Evolutionary conservation across 768 basidiomycete species (phyloP).

Genomic region (Flagelloscypha sp.): DNA sequence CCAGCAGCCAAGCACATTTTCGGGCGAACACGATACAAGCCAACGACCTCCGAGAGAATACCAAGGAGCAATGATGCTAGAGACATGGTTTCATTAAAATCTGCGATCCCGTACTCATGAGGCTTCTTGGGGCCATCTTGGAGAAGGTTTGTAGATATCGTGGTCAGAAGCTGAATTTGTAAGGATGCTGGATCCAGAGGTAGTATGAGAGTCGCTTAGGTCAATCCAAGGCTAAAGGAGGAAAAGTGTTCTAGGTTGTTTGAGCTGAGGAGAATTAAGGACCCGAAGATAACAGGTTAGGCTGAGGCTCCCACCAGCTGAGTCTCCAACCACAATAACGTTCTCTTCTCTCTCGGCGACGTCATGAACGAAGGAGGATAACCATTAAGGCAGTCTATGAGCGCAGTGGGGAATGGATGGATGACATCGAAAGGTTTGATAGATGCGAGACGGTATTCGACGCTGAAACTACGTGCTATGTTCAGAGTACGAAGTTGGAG

Average conservation of each 20-base stretch:
- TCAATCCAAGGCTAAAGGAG: constrained; percentile 25
- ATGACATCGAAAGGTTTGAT: constrained; percentile 14
- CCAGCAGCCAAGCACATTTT: constrained; percentile 27
- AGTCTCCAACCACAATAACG: constrained; percentile 38
- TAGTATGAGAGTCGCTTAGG: too few relatives aligned
- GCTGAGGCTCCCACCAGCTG: constrained; percentile 39
- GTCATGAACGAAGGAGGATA: constrained; percentile 33
- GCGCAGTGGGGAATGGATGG: constrained; percentile 38
- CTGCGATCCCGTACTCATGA: constrained; percentile 18
- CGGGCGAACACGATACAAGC: constrained; percentile 21
- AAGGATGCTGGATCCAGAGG: too few relatives aligned
- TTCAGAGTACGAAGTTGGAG: too few relatives aligned
- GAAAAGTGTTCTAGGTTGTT: constrained; percentile 18
- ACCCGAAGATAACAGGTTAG: constrained; percentile 24
- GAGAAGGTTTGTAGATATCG: too few relatives aligned
- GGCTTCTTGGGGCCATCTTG: constrained; percentile 14
- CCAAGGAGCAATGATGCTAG: constrained; percentile 20
- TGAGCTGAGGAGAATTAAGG: constrained; percentile 3
- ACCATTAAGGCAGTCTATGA: constrained; percentile 38
- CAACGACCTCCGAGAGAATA: constrained; percentile 11
- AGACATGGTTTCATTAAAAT: constrained; percentile 24
- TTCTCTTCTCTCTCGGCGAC: constrained; percentile 27
- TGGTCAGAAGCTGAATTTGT: too few relatives aligned
- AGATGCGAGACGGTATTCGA: constrained; percentile 37
- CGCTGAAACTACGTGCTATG: constrained; percentile 21